These are phyloP conservation scores for Talaromyces adpressus DNA, from an alignment of 495 filamentous ascomycete species.

Conservation along the genomic window DNA sequence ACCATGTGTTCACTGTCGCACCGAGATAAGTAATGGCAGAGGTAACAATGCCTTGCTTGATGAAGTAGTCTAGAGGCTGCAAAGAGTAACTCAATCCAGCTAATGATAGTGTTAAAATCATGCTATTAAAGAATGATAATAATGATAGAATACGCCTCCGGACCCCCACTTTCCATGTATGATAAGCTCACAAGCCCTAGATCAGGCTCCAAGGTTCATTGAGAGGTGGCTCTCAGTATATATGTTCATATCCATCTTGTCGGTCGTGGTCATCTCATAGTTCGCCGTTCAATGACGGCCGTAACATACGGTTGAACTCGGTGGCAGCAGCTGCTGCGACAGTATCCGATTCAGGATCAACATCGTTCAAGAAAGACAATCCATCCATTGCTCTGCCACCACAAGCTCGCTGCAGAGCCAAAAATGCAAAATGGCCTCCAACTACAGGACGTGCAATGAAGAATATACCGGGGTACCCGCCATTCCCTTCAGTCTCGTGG, in stretches of 20 bases:
- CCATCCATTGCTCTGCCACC: slow-evolving; percentile 60
- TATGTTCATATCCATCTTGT: background rate
- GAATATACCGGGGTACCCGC: slow-evolving; percentile 57
- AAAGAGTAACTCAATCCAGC: background rate
- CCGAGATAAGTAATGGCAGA: background rate
- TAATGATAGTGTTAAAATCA: background rate
- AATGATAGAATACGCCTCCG: background rate
- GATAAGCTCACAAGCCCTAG: background rate
- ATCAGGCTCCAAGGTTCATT: background rate
- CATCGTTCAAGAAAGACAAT: slow-evolving; percentile 55
- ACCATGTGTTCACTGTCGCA: background rate
- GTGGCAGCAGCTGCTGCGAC: background rate
- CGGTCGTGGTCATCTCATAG: background rate
- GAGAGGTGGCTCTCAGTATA: background rate
- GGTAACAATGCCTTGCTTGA: background rate
- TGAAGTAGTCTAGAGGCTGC: background rate
- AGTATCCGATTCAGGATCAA: slow-evolving; percentile 1
- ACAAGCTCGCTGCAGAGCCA: slow-evolving; percentile 72
- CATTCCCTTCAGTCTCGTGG: slow-evolving; percentile 68
- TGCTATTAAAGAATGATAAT: background rate
- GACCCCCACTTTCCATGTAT: background rate
- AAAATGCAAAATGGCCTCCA: slow-evolving; percentile 80
- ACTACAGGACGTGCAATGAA: slow-evolving; percentile 84
- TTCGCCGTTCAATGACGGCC: slow-evolving; percentile 4
- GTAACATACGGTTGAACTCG: slow-evolving; percentile 4